A percentile compares a stretch with the other conserved stretches of the same genome.
Conservation (phyloP, 495 filamentous ascomycete species). For the Daldinia grandis region DNA sequence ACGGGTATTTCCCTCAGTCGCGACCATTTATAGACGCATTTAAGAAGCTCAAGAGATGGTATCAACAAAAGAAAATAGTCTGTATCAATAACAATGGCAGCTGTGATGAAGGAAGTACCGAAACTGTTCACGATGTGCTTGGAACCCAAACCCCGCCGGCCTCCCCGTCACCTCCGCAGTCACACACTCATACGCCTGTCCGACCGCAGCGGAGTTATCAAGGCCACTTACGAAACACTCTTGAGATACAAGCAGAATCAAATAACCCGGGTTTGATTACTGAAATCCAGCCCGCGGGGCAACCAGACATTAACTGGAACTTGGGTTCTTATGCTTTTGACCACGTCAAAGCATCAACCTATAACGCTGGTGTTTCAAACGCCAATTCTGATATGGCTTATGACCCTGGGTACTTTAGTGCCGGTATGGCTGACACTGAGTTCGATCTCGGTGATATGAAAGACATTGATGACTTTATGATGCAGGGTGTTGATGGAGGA, state of each 20-base stretch:
- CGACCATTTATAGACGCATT: constrained; percentile 31
- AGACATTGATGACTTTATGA: constrained; percentile 32
- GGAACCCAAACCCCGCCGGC: constrained; percentile 32
- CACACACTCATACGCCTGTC: neutral
- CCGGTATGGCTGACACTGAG: neutral
- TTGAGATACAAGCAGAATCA: neutral
- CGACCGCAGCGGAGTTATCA: neutral
- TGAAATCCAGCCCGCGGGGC: neutral
- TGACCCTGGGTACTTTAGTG: constrained; percentile 4
- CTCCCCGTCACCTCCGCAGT: constrained; percentile 6
- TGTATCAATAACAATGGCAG: constrained; percentile 30
- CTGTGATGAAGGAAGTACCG: constrained; percentile 15
- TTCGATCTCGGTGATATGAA: constrained; percentile 25
- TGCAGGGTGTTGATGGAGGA: constrained; percentile 21
- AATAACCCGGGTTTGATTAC: neutral
- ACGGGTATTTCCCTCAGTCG: constrained; percentile 36
- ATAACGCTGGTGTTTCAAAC: neutral
- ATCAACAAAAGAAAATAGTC: constrained; percentile 27
- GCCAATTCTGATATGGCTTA: neutral
- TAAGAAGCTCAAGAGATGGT: constrained; percentile 32
- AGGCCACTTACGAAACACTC: neutral
- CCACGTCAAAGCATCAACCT: neutral
- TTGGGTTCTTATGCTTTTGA: neutral
- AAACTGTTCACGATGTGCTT: constrained; percentile 27
- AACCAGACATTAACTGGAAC: constrained; percentile 21